Base-by-base conservation (phyloP, 148 eudicot species). In the Polygonum maritimum region DNA sequence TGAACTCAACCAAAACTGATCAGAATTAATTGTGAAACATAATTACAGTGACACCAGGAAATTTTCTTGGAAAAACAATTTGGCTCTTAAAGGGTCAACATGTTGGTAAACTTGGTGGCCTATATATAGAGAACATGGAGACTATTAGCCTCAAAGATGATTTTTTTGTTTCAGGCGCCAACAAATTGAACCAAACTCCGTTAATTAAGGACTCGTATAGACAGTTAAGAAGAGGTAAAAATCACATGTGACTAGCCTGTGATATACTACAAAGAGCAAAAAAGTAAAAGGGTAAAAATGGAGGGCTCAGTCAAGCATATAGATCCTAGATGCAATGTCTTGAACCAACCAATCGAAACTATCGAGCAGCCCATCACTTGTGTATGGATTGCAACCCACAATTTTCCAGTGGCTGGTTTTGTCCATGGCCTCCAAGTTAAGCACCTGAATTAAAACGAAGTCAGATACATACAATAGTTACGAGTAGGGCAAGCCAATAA, bases 321-420 rank as follows among this genome's bases (percentile, higher is more conserved):
- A 94, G 54, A 94, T 92, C 67, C 98, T 85, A 7, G 97, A 94
- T 76, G 97, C 98, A 69, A 94, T 85, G 79, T 94, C 98, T n/a
- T n/a, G n/a, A 82, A 94, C 95, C 85, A 91, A 81, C 98, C 98
- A 95, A 83, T 92, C 94, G 74, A 90, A 95, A 58, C 98, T 97
- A 71, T 92, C 91, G 1, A 92, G 91, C 72, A 95, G 82, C 14
- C 98, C 97, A 14, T 88, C 91, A 44, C 98, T 97, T 0, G 96
- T 95, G 87, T 89, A 92, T 49, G 97, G 97, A 76, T 96, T 89
- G 58, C 98, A 95, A 18, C 98, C 98, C 76, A 87, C 89, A 41
- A 95, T 95, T 76, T 84, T 79, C 97, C 98, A 92, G 87, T 95
- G 98, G 4, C 97, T 81, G 63, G 86, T 92, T 71, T 90, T 92